phyloP scores from a whole-genome alignment of 169 alveolate genomes.

The Pseudocohnilembus persalinus region DNA sequence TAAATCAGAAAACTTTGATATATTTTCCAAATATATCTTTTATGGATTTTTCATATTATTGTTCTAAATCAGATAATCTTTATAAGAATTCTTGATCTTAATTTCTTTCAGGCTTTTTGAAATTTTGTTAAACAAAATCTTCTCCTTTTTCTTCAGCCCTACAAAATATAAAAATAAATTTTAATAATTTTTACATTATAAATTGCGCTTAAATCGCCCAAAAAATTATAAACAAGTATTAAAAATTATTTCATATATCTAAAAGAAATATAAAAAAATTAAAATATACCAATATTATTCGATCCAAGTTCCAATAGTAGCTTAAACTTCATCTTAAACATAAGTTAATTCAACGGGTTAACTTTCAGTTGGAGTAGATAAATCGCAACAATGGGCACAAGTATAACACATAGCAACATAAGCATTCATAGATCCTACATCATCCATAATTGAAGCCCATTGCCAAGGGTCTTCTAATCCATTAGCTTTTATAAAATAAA shows the following conservation, averaged over 20 bases:
- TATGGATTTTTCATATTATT: too few relatives aligned
- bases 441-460: conserved; percentile 42
- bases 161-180: too few relatives aligned
- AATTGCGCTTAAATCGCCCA: too few relatives aligned
- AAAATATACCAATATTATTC: neutral
- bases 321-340: conserved; percentile 6
- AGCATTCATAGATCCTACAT: conserved; percentile 18
- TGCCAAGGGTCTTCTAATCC: conserved; percentile 74
- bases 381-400: conserved; percentile 66
- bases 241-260: too few relatives aligned
- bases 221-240: neutral
- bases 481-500: conserved; percentile 37
- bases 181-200: too few relatives aligned
- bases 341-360: conserved; percentile 25
- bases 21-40: too few relatives aligned
- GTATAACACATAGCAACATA: conserved; percentile 32
- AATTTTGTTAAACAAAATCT: too few relatives aligned
- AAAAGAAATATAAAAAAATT: neutral
- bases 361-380: conserved; percentile 36
- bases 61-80: too few relatives aligned
- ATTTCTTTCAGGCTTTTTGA: too few relatives aligned
- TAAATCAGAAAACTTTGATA: too few relatives aligned
- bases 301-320: neutral
- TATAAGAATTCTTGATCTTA: too few relatives aligned
- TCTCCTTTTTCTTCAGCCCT: too few relatives aligned